A percentile compares a stretch with the other conserved stretches of the same genome.
phyloP scores from a whole-genome alignment of 495 filamentous ascomycete species.

The Penicillium goetzii region DNA sequence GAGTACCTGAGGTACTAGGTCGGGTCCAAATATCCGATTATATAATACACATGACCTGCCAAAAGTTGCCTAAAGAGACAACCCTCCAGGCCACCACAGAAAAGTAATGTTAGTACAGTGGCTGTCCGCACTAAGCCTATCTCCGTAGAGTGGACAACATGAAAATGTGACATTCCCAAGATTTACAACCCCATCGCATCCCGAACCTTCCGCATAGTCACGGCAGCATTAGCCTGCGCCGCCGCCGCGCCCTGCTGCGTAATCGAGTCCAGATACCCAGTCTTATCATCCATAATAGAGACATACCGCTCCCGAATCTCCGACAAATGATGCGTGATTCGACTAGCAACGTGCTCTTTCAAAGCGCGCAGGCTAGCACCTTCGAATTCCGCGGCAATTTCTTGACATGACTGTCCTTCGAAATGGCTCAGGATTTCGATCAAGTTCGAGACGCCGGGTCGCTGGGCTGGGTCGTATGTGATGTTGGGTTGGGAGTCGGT shows the following conservation, averaged over 20 bases:
- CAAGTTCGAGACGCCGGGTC: constrained; percentile 88
- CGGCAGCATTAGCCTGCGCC: constrained; percentile 65
- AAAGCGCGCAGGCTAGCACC: constrained; percentile 59
- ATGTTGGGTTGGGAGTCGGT: constrained; percentile 71
- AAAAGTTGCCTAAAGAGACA: not conserved
- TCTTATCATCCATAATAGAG: constrained; percentile 52
- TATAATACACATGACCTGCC: not conserved
- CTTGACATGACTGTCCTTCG: constrained; percentile 52
- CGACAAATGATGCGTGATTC: constrained; percentile 57
- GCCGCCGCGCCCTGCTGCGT: constrained; percentile 60
- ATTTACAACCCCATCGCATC: constrained; percentile 61
- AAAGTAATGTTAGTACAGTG: not conserved
- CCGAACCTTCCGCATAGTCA: constrained; percentile 68
- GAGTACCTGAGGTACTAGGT: not conserved
- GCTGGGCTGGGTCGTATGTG: constrained; percentile 67
- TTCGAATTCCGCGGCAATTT: constrained; percentile 59
- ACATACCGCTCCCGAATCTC: constrained; percentile 65
- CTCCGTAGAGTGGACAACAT: not conserved
- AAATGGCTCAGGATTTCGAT: constrained; percentile 74
- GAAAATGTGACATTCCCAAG: not conserved
- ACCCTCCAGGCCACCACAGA: not conserved
- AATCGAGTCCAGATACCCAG: constrained; percentile 60
- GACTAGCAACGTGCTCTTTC: constrained; percentile 64
- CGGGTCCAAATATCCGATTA: not conserved
- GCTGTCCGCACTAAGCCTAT: not conserved